phyloP scores from a whole-genome alignment of 768 basidiomycete species.

The Tylopilus felleus region DNA sequence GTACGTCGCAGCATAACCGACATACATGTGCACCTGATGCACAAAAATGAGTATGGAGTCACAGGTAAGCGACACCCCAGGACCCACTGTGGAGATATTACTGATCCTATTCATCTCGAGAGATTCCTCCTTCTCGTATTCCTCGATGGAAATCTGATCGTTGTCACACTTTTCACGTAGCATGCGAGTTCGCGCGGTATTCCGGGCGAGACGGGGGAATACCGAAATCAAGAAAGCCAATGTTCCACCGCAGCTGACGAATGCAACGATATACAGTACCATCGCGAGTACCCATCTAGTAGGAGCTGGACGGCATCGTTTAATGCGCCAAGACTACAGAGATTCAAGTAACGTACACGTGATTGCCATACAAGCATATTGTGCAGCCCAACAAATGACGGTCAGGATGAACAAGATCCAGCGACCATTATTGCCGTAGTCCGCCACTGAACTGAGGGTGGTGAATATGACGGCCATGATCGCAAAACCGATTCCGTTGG shows the following conservation, averaged over 20 bases:
- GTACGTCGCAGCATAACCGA: constrained; percentile 66
- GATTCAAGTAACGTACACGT: constrained; percentile 45
- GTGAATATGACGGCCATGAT: constrained; percentile 82
- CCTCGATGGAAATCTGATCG: constrained; percentile 58
- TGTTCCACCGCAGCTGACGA: constrained; percentile 75
- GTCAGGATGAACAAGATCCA: constrained; percentile 78
- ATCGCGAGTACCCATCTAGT: constrained; percentile 73
- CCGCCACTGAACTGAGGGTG: constrained; percentile 52
- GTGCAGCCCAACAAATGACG: constrained; percentile 74
- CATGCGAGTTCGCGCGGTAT: constrained; percentile 59
- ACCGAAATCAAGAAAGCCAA: constrained; percentile 76
- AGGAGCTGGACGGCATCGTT: constrained; percentile 43
- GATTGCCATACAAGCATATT: constrained; percentile 73
- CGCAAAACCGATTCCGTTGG: constrained; percentile 75
- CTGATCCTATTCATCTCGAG: constrained; percentile 86
- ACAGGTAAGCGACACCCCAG: background rate
- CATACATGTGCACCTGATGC: constrained; percentile 65
- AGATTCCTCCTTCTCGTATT: too few relatives aligned
- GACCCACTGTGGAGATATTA: constrained; percentile 72
- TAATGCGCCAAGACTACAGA: background rate
- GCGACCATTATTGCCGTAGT: constrained; percentile 54
- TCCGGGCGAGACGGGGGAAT: constrained; percentile 79
- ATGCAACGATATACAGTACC: constrained; percentile 76
- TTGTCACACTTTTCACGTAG: constrained; percentile 54
- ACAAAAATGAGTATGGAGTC: background rate